Evolutionary conservation across 345 rosid genomes (phyloP), one percentile per base, ranked within the genome.

Genomic region (Lepidium africanum): DNA sequence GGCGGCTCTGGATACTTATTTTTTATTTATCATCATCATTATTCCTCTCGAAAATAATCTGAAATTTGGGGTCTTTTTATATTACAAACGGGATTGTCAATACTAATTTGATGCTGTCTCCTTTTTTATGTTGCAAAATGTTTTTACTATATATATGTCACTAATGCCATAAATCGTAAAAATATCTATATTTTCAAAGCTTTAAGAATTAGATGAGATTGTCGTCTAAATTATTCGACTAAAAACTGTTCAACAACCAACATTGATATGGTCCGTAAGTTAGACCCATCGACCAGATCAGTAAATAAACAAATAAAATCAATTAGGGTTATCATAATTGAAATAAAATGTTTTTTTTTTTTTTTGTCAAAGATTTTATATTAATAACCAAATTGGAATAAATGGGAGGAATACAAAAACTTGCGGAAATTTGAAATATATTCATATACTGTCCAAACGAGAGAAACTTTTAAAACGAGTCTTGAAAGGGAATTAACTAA

Each of bases 61-160:
- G 7, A 71, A 46, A 37, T 12, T 27, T 45, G 42, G 65, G 57
- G 61, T 25, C 37, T 40, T 64, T 16, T 57, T 13, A 47, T 64
- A 5, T 45, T 48, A 36, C 59, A 41, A 64, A 40, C 54, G 19
- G 33, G 77, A 57, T 49, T 65, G 71, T 65, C 65, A 59, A 72
- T 65, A 57, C 54, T 58, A 37, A 58, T 49, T 49, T 73, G 52
- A 72, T 48, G 30, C 38, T 13, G 7, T 65, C 60, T 56, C 53
- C 46, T 15, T 57, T 72, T 5, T 57, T 5, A n/a, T 49, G 32
- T 65, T 39, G 71, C 71, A 49, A 43, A 72, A 72, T 3, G 64
- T 45, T 71, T 43, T 25, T 49, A 10, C 23, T 59, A 50, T 6
- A 4, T 45, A 45, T 36, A 60, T 16, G 32, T 53, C 7, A 12